Percentiles rank a stretch among this genome's conserved stretches.
Evolutionary conservation across 2,329 filamentous ascomycete species (phyloP).

Genomic region (Colletotrichum musae): DNA sequence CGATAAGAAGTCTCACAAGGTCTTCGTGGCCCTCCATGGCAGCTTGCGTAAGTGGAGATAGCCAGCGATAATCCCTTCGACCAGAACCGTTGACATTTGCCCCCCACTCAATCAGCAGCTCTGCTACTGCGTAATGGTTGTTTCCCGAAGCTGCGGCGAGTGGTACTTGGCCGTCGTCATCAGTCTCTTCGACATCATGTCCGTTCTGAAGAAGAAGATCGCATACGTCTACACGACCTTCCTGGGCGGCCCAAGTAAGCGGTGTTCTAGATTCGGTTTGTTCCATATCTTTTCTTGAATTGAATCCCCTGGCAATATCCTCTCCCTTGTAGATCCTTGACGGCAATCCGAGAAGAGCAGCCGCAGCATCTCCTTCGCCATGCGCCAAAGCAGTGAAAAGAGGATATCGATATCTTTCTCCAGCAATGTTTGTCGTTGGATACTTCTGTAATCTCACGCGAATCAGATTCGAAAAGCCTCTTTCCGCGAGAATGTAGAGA

Average conservation of each 20-base stretch:
- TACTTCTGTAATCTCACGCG: constrained; percentile 35
- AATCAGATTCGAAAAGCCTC: constrained; percentile 47
- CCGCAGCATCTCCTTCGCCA: background rate
- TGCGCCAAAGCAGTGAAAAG: background rate
- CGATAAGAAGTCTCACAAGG: no score
- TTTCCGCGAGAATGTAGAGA: constrained; percentile 54
- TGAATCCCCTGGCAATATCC: background rate
- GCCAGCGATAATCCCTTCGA: no score
- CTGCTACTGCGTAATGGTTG: no score
- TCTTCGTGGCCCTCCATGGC: no score
- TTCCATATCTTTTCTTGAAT: background rate
- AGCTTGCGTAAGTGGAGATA: no score
- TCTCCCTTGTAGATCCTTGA: background rate
- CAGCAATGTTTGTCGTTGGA: constrained; percentile 25
- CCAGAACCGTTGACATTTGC: no score
- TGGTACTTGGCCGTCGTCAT: no score
- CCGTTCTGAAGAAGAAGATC: background rate
- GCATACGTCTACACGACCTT: background rate
- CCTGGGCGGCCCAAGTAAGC: constrained; percentile 6
- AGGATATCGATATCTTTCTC: background rate
- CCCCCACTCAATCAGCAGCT: no score
- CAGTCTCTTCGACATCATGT: background rate
- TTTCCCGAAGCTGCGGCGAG: no score
- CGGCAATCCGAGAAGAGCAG: background rate
- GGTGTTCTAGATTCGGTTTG: background rate